Conservation (phyloP, 306 rosid species). For the Arachis hypogaea region DNA sequence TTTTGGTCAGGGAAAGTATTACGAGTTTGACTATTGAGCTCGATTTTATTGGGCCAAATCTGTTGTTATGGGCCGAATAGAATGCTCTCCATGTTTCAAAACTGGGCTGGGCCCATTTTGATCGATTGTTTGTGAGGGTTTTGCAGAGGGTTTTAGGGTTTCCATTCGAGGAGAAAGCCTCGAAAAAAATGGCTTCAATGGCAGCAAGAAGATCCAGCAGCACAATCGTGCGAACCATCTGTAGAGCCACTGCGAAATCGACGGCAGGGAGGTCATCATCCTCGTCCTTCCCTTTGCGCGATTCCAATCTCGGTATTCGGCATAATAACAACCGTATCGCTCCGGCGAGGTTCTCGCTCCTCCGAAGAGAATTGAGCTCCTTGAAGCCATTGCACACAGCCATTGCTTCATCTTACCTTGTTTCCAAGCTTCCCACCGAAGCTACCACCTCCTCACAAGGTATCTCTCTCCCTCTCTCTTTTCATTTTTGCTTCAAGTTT, state of each 20-base stretch:
- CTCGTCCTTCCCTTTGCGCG: slow-evolving; percentile 13
- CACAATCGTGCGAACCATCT: slow-evolving; percentile 2
- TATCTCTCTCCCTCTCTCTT: slow-evolving; percentile 19
- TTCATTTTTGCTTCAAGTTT: not conserved
- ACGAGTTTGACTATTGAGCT: too few relatives aligned
- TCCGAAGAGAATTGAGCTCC: slow-evolving; percentile 51
- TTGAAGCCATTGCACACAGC: slow-evolving; percentile 54
- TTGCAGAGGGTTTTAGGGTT: slow-evolving; percentile 39
- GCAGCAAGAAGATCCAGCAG: slow-evolving; percentile 29
- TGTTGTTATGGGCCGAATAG: not conserved
- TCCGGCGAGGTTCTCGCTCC: not conserved
- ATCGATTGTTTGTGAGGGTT: slow-evolving; percentile 11
- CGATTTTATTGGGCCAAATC: too few relatives aligned
- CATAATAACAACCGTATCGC: slow-evolving; percentile 6
- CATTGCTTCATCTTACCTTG: slow-evolving; percentile 65
- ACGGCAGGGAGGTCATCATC: slow-evolving; percentile 1
- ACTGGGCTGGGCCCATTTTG: not conserved
- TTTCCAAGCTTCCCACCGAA: slow-evolving; percentile 61
- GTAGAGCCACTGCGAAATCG: slow-evolving; percentile 30
- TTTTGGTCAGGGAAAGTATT: too few relatives aligned
- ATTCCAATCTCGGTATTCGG: slow-evolving; percentile 6
- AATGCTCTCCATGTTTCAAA: not conserved
- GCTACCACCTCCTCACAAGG: slow-evolving; percentile 52
- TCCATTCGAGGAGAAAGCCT: not conserved
- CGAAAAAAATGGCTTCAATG: slow-evolving; percentile 11